Conservation (phyloP, 2,329 filamentous ascomycete genomes). For the Rhynchosporium secalis region DNA sequence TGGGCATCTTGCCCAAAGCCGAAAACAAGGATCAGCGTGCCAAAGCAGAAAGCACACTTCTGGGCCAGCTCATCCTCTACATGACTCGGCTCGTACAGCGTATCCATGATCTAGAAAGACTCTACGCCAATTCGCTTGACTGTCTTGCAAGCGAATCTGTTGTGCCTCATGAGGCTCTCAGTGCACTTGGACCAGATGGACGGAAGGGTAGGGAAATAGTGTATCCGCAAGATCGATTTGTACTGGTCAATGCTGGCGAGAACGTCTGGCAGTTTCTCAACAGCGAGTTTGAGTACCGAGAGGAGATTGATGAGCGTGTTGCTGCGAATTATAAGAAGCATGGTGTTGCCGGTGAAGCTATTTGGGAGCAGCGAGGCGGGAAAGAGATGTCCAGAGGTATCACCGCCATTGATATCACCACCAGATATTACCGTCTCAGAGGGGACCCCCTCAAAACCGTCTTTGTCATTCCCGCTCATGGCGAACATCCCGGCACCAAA, state of each 20-base stretch:
- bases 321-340: conserved; percentile 41
- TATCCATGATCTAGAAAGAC: conserved; percentile 58
- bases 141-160: conserved; percentile 51
- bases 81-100: conserved; percentile 54
- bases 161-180: conserved; percentile 53
- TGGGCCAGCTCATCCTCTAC: conserved; percentile 59
- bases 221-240: conserved; percentile 55
- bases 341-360: conserved; percentile 46
- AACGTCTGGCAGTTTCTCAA: conserved; percentile 52
- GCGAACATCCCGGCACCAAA: conserved; percentile 47
- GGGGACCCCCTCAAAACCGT: conserved; percentile 46
- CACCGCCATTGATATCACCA: conserved; percentile 49
- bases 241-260: conserved; percentile 56
- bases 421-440: conserved; percentile 54
- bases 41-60: conserved; percentile 51
- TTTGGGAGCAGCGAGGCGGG: conserved; percentile 27
- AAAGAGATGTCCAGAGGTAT: conserved; percentile 43
- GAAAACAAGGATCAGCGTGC: conserved; percentile 42
- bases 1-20: conserved; percentile 53
- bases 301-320: conserved; percentile 42
- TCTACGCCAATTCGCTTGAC: conserved; percentile 53
- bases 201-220: conserved; percentile 50
- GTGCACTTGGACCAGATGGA: conserved; percentile 53
- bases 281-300: conserved; percentile 43
- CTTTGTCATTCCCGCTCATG: conserved; percentile 54